These are phyloP conservation scores for Trichoderma sp. DNA, from an alignment of 2,329 filamentous ascomycete genomes.

Conservation along the genomic window DNA sequence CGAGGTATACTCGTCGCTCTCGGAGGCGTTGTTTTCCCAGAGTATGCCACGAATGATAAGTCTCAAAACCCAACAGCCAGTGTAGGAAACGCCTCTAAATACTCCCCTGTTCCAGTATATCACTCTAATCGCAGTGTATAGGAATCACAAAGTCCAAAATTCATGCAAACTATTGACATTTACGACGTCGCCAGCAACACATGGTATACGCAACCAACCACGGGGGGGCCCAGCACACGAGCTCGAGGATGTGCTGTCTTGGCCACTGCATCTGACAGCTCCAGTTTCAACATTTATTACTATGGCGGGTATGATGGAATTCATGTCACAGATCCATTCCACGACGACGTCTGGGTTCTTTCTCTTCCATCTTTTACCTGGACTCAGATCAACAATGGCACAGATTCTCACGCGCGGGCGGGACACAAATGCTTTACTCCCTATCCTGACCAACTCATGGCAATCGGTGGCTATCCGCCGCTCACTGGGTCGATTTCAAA, in stretches of 20 bases:
- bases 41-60: slow-evolving; percentile 45
- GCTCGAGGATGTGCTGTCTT: slow-evolving; percentile 75
- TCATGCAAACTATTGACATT: slow-evolving; percentile 73
- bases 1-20: slow-evolving; percentile 78
- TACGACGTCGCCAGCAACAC: slow-evolving; percentile 72
- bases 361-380: slow-evolving; percentile 81
- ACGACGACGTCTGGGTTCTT: slow-evolving; percentile 78
- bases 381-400: slow-evolving; percentile 60
- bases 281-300: slow-evolving; percentile 82
- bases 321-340: slow-evolving; percentile 44
- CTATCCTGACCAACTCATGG: slow-evolving; percentile 80
- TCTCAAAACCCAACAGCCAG: slow-evolving; percentile 41
- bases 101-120: not conserved
- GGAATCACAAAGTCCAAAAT: slow-evolving; percentile 67
- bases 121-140: slow-evolving; percentile 39
- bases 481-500: slow-evolving; percentile 31
- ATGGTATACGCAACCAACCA: slow-evolving; percentile 72
- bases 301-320: slow-evolving; percentile 74
- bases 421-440: slow-evolving; percentile 76
- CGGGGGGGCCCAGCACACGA: slow-evolving; percentile 58
- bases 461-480: slow-evolving; percentile 68
- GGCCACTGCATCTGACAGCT: slow-evolving; percentile 69
- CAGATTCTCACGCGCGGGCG: slow-evolving; percentile 60
- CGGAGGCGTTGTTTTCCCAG: slow-evolving; percentile 70
- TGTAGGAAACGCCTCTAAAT: slow-evolving; percentile 36